Conservation (phyloP, 352 stramenopile species). For the Globisporangium nodosum region DNA sequence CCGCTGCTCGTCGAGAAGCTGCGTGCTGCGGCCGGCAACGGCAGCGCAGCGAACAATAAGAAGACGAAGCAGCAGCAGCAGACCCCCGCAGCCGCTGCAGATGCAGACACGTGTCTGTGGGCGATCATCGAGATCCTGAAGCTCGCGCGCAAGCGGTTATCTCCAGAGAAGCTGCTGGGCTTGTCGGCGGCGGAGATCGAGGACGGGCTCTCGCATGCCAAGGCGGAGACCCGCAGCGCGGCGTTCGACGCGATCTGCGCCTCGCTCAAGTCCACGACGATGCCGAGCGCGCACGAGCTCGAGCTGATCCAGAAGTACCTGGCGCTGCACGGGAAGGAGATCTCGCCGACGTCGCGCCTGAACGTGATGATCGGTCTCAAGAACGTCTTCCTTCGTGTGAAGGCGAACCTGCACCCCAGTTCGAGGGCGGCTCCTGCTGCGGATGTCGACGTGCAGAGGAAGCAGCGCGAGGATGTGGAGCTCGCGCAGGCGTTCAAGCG, state of each 20-base stretch:
- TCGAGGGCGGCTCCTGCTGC: constrained; percentile 6
- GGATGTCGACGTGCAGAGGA: constrained; percentile 5
- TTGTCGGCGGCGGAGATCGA: constrained; percentile 49
- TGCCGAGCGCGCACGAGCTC: constrained; percentile 53
- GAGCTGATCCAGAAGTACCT: constrained; percentile 59
- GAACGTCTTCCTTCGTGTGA: constrained; percentile 68
- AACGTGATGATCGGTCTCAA: constrained; percentile 74
- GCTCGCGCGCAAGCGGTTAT: constrained; percentile 64
- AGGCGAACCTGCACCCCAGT: constrained; percentile 51
- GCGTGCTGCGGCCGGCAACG: constrained; percentile 12
- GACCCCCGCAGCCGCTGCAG: not conserved
- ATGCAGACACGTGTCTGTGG: constrained; percentile 52
- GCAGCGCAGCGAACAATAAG: constrained; percentile 2
- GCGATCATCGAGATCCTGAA: constrained; percentile 76
- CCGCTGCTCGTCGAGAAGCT: constrained; percentile 40
- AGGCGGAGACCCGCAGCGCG: constrained; percentile 48
- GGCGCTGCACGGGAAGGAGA: constrained; percentile 69
- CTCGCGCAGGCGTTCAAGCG: constrained; percentile 44
- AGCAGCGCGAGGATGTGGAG: constrained; percentile 25
- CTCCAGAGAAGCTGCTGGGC: constrained; percentile 47
- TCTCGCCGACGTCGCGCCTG: constrained; percentile 55
- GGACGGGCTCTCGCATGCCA: constrained; percentile 46
- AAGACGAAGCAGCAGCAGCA: not conserved
- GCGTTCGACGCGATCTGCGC: constrained; percentile 77
- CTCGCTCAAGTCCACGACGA: constrained; percentile 74